Evolutionary conservation across 257 asterid genomes (phyloP).

Genomic region (Lycium barbarum): DNA sequence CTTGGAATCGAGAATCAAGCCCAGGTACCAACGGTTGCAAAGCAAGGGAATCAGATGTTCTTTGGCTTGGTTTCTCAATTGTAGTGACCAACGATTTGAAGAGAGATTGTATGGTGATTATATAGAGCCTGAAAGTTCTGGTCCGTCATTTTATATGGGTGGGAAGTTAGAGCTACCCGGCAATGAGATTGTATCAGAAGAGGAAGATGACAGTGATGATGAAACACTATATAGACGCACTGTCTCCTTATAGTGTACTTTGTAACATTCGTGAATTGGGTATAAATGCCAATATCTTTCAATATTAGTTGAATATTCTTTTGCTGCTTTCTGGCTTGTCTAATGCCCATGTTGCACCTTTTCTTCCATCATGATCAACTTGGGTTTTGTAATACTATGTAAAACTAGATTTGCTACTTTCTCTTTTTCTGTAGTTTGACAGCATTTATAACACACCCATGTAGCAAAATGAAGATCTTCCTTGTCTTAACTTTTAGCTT

Average conservation of each 20-base stretch:
- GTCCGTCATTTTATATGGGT: constrained; percentile 86
- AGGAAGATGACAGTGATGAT: constrained; percentile 89
- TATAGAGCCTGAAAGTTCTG: constrained; percentile 77
- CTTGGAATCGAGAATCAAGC: constrained; percentile 85
- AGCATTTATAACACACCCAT: background rate
- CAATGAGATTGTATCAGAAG: constrained; percentile 64
- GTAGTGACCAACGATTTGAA: constrained; percentile 92
- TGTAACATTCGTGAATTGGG: background rate
- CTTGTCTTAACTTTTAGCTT: background rate
- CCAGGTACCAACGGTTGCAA: constrained; percentile 76
- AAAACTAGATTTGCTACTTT: background rate
- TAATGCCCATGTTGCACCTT: background rate
- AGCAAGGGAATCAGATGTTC: constrained; percentile 80
- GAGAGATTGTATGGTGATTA: constrained; percentile 80
- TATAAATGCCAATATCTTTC: constrained; percentile 25
- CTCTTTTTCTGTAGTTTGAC: background rate
- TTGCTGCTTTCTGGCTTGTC: background rate
- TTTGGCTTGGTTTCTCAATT: constrained; percentile 89
- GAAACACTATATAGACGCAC: constrained; percentile 85
- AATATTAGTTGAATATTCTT: background rate
- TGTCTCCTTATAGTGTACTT: constrained; percentile 63
- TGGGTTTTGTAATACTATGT: background rate
- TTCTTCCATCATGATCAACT: background rate
- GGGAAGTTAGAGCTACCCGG: constrained; percentile 86
- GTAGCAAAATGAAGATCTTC: background rate